Base-by-base conservation (phyloP, 495 filamentous ascomycete species). In the Lasiosphaeria hispida region DNA sequence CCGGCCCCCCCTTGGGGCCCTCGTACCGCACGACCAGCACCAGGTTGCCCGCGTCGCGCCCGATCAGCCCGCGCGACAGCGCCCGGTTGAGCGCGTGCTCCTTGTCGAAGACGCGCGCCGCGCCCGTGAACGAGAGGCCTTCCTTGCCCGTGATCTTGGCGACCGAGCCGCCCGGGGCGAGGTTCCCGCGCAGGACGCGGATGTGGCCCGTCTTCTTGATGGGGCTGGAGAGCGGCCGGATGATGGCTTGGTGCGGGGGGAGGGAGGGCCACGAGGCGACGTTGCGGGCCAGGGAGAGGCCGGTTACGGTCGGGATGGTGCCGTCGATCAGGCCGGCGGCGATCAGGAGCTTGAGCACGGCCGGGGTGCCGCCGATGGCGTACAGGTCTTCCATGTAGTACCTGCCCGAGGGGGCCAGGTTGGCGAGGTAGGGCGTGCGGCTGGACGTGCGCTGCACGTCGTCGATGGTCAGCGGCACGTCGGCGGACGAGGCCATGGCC, bases 121-220 rank as follows among this genome's bases (percentile, higher is more conserved):
- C 84, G 48, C 94, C 94, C 0, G 81, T 87, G 73, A 98, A 98
- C 7, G 72, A 71, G 11, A 87, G 77, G 5, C 94, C 94, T 72
- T 98, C 94, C 70, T 96, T 97, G 15, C 94, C 94, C 0, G 94
- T 98, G 70, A 98, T 98, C 77, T 98, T 98, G 58, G 94, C 93
- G 3, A 98, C 94, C 8, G 94, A 88, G 36, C 94, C 94, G 36
- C 87, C 88, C 0, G 94, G 94, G 2, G 93, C 89, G 38, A 98
- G 83, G 72, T 97, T 97, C 38, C 94, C 94, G 48, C 82, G 82
- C 9, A 98, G 81, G 48, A 98, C 89, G 66, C 94, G 91, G 47
- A 98, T 77, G 69, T 98, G 94, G 40, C 94, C 94, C 9, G 87
- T 90, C 1, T 76, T 47, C 72, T 96, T 97, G 77, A 97, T 96